Evolutionary conservation across 352 stramenopile species (phyloP).

Genomic region (Phytopythium helicoides): DNA sequence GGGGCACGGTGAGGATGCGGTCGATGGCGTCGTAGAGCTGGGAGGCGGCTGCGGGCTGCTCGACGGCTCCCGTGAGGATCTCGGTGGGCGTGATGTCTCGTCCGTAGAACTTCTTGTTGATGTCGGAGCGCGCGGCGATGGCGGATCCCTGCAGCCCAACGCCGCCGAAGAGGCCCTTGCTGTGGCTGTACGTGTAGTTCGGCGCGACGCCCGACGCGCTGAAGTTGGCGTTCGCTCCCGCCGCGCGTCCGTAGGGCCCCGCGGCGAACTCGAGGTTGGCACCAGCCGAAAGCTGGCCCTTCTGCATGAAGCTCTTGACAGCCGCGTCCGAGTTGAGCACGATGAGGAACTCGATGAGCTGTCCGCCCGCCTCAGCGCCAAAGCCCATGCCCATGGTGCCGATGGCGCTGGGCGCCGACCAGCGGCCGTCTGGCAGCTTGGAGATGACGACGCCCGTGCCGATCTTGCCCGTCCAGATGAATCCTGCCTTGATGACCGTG

Average conservation of each 20-base stretch:
- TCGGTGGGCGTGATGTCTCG: conserved; percentile 81
- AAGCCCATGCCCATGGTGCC: conserved; percentile 89
- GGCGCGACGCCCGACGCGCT: conserved; percentile 68
- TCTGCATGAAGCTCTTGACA: conserved; percentile 90
- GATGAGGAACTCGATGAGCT: conserved; percentile 88
- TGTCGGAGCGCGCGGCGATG: conserved; percentile 70
- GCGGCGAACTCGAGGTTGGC: conserved; percentile 83
- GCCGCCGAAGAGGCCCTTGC: conserved; percentile 84
- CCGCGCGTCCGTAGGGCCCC: conserved; percentile 74
- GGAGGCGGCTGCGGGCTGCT: conserved; percentile 75
- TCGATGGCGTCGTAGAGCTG: conserved; percentile 84
- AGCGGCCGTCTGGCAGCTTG: conserved; percentile 92
- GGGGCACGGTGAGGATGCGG: conserved; percentile 68
- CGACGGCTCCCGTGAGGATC: conserved; percentile 79
- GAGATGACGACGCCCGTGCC: conserved; percentile 93
- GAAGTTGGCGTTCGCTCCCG: conserved; percentile 74
- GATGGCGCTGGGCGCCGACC: conserved; percentile 95
- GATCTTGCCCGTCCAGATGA: conserved; percentile 84
- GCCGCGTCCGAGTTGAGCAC: conserved; percentile 94
- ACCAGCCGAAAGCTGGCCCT: conserved; percentile 76
- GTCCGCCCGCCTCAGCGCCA: conserved; percentile 69
- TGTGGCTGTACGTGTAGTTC: conserved; percentile 90
- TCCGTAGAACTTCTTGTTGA: conserved; percentile 91
- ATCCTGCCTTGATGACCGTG: conserved; percentile 90
- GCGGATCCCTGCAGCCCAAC: conserved; percentile 77